These are phyloP conservation scores for Termitomyces sp. DNA, from an alignment of 768 basidiomycete genomes.

Conservation along the genomic window DNA sequence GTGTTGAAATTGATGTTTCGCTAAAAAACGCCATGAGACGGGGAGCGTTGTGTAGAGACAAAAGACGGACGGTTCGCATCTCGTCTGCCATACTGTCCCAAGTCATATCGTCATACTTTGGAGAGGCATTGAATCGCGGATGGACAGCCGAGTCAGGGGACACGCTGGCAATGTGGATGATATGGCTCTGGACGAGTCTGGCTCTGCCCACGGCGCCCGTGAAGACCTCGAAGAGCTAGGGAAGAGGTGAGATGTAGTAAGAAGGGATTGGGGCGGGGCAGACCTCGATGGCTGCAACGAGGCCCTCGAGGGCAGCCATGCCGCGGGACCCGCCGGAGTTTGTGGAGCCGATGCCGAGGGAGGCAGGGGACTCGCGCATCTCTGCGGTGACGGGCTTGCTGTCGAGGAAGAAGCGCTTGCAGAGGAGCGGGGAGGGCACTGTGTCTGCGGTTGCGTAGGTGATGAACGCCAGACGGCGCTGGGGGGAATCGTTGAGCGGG, in stretches of 20 bases:
- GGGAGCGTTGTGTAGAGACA: neutral
- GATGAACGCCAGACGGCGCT: conserved; percentile 46
- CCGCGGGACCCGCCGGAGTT: conserved; percentile 43
- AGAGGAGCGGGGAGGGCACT: conserved; percentile 47
- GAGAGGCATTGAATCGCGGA: conserved; percentile 49
- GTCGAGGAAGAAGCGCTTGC: conserved; percentile 52
- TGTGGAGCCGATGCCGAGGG: conserved; percentile 54
- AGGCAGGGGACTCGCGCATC: conserved; percentile 37
- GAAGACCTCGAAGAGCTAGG: conserved; percentile 39
- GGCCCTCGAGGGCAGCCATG: conserved; percentile 65
- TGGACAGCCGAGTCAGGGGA: conserved; percentile 48
- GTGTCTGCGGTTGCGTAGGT: conserved; percentile 60
- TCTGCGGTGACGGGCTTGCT: conserved; percentile 33
- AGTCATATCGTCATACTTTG: conserved; percentile 40
- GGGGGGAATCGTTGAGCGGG: neutral
- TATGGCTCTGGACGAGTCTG: conserved; percentile 29
- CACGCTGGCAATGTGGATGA: conserved; percentile 58
- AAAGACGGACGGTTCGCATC: conserved; percentile 47
- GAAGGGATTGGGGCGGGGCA: neutral
- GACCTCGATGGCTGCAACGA: conserved; percentile 69
- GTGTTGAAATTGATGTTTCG: conserved; percentile 53
- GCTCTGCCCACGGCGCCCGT: conserved; percentile 10
- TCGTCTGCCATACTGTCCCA: conserved; percentile 62
- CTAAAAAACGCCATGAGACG: conserved; percentile 24
- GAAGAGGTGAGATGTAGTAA: neutral